Base-by-base conservation (phyloP, 1,284 basidiomycete species). In the Gymnopus androsaceus region DNA sequence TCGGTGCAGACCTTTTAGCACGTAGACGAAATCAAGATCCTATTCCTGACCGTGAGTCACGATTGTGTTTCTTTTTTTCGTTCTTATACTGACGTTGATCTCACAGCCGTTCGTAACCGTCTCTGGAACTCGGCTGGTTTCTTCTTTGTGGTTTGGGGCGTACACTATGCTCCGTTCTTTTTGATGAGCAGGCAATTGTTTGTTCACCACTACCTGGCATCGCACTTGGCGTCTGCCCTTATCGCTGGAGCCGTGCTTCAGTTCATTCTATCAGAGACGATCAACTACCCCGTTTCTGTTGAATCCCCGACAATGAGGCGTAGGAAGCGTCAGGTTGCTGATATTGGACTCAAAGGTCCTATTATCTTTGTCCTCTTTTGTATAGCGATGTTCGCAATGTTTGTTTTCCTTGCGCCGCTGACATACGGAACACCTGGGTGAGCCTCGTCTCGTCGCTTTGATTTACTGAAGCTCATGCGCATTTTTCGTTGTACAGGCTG, bases 91-190 rank as follows among this genome's bases (percentile, higher is more conserved):
- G 30, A 17, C 52, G 36, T 63, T 57, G 51, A 3, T 41, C 56
- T 50, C 51, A 48, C 64, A 92, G 94, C 88, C 56, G 85, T 95
- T 28, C 92, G 95, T 51, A 94, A 95, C 67, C 86, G 97, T 42
- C 78, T 98, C 27, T 92, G 95, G 85, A 95, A 98, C 72, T 94
- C 94, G 52, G 86, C 91, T 21, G 94, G 96, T 33, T 98, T 98
- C 80, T 98, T 99, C 83, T 74, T 95, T 51, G 76, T 94, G 36
- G 85, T 96, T 9, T 99, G 97, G 97, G 88, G 84, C 6, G 92
- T 91, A 60, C 97, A 99, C 74, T 99, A 98, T 76, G 77, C 93
- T 67, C 97, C 97, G 11, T 99, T 99, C 83, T 99, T 92, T 87
- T 81, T 98, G 33, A 98, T 99, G 94, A 90, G 83, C 67, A 92